These are phyloP conservation scores for Sechiopsis laciniata DNA, from an alignment of 306 rosid genomes.

Conservation along the genomic window DNA sequence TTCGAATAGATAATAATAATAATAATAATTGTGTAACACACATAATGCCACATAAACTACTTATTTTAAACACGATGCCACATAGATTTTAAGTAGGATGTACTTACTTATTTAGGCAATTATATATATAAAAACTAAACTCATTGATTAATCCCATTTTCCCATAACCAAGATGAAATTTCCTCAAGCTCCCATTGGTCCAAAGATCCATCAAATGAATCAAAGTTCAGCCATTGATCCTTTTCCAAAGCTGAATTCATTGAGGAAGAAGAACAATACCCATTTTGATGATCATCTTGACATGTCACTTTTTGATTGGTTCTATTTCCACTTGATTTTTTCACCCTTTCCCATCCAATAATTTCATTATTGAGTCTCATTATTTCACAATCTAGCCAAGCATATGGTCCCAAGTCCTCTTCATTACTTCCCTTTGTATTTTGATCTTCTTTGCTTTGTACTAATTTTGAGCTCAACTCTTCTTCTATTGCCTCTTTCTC, in stretches of 20 bases:
- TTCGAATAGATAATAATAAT: no score
- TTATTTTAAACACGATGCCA: no score
- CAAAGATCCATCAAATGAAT: not conserved
- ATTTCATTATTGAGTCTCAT: slow-evolving; percentile 12
- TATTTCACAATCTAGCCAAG: slow-evolving; percentile 18
- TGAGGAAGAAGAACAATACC: not conserved
- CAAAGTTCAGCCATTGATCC: slow-evolving; percentile 14
- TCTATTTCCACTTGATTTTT: not conserved
- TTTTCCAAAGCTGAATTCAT: slow-evolving; percentile 3
- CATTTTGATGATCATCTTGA: not conserved
- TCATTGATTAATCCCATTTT: not conserved
- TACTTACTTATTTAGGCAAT: no score
- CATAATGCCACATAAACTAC: no score
- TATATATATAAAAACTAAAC: no score
- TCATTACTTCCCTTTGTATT: not conserved
- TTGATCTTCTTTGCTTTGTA: not conserved
- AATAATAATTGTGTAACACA: no score
- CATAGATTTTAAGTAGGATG: no score
- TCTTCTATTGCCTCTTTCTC: not conserved
- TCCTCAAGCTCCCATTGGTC: slow-evolving; percentile 10
- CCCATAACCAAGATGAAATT: slow-evolving; percentile 17
- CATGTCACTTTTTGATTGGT: not conserved
- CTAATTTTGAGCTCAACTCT: not conserved
- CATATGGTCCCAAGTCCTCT: slow-evolving; percentile 16
- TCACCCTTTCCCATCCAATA: not conserved